A percentile compares a stretch with the other conserved stretches of the same genome.
These are phyloP conservation scores for Pisolithus marmoratus DNA, from an alignment of 768 basidiomycete genomes.

Conservation along the genomic window DNA sequence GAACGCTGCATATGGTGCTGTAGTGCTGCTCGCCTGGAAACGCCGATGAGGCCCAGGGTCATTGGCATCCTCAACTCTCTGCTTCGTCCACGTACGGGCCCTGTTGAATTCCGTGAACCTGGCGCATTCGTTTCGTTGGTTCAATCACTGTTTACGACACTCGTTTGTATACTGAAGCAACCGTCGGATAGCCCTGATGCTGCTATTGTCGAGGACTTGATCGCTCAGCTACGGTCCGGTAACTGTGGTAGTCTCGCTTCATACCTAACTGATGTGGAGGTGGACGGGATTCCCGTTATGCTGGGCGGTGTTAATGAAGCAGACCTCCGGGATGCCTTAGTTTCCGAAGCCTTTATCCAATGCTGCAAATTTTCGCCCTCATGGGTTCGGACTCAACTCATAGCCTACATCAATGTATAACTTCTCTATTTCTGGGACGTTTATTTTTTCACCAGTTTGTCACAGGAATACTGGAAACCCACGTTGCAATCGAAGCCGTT, in stretches of 20 bases:
- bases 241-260: constrained; percentile 44
- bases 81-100: constrained; percentile 38
- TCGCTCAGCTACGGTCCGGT: constrained; percentile 41
- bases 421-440: not conserved
- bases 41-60: constrained; percentile 42
- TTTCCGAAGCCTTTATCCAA: constrained; percentile 31
- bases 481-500: not conserved
- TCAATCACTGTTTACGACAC: constrained; percentile 46
- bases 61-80: constrained; percentile 44
- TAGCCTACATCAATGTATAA: constrained; percentile 47
- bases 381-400: constrained; percentile 42
- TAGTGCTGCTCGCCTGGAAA: constrained; percentile 45
- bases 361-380: constrained; percentile 48
- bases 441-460: not conserved
- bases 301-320: constrained; percentile 9
- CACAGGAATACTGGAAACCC: constrained; percentile 47
- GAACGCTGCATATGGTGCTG: constrained; percentile 70
- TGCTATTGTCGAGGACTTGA: constrained; percentile 35
- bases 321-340: constrained; percentile 41
- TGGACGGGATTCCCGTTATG: constrained; percentile 8
- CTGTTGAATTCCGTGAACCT: constrained; percentile 37
- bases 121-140: constrained; percentile 46
- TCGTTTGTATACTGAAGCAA: constrained; percentile 26
- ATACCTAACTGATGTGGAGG: constrained; percentile 6
- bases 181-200: constrained; percentile 22